Base-by-base conservation (phyloP, 306 rosid genomes). In the Styphnolobium japonicum region DNA sequence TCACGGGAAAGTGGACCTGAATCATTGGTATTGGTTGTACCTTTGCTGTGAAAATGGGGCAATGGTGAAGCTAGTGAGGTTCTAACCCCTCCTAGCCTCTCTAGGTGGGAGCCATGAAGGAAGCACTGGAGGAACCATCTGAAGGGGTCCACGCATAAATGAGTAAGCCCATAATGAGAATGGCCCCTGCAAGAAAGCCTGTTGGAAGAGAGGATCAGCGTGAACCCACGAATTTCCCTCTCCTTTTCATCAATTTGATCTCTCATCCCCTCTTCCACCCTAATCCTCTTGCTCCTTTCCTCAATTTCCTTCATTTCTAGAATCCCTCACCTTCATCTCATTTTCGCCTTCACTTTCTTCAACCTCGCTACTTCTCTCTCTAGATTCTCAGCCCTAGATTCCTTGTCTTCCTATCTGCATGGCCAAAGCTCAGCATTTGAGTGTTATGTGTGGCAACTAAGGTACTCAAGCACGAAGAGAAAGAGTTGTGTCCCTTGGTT, bases 291-390 rank as follows among this genome's bases (percentile, higher is more conserved):
- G 80, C 89, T 90, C 90, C 82, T 89, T 64, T 91, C 99, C 86
- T 96, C 99, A n/a, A 85, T 64, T 48, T 93, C 99, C 85, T 85
- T 96, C 70, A 73, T 87, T 85, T 96, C 99, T 70, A 95, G 67
- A 72, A 63, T 95, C 99, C 87, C 86, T 91, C 58, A 83, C 67
- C 60, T 82, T 90, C 85, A 27, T 85, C 53, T 87, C 98, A 58
- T 73, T 76, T 77, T 89, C 98, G 63, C 71, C 58, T 88, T 91
- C 18, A 67, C 75, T 57, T 83, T 77, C 87, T 82, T 96, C 82
- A 90, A 75, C 5, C 29, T 63, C 27, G 76, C 91, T 10, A 91
- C n/a, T 87, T 86, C 97, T 46, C 52, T 85, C 82, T 91, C 94
- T 53, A 95, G 71, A 22, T 68, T 3, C 48, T 79, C 90, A 55